These are phyloP conservation scores for Brassica hybrid DNA, from an alignment of 441 rosid genomes.

Conservation along the genomic window DNA sequence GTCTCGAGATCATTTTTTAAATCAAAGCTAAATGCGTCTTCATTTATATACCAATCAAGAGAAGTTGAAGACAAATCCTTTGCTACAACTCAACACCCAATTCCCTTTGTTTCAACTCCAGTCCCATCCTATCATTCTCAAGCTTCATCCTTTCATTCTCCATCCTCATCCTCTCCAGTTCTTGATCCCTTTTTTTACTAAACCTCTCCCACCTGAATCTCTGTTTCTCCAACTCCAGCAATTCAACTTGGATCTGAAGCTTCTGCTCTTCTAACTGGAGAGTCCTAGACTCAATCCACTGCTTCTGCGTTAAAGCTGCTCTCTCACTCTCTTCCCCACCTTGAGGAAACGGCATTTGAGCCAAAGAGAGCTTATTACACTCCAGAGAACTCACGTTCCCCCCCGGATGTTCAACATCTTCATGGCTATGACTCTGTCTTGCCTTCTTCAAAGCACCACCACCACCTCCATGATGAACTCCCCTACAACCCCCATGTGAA, in stretches of 20 bases:
- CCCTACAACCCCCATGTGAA: conserved; percentile 54
- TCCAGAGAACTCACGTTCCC: conserved; percentile 36
- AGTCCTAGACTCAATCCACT: no score
- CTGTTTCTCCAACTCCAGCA: conserved; percentile 26
- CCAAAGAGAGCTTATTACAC: no score
- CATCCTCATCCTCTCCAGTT: conserved; percentile 74
- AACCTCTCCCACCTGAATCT: conserved; percentile 75
- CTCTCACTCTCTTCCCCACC: no score
- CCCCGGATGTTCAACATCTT: conserved; percentile 54
- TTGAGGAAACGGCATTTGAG: no score
- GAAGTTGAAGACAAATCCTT: background rate
- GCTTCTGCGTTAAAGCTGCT: no score
- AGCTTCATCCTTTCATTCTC: conserved; percentile 92
- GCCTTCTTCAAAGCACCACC: conserved; percentile 61
- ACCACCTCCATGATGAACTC: conserved; percentile 43
- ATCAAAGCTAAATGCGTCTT: conserved; percentile 6
- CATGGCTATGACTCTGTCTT: conserved; percentile 60
- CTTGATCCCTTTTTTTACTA: conserved; percentile 79
- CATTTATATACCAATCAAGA: conserved; percentile 18
- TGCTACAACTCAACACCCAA: conserved; percentile 47
- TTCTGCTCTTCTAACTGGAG: no score
- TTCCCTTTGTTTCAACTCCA: conserved; percentile 76
- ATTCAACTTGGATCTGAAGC: no score
- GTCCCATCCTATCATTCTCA: conserved; percentile 76
- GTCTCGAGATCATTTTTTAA: conserved; percentile 29